Evolutionary conservation across 2,329 filamentous ascomycete genomes (phyloP).

Genomic region (Pseudocercospora vitis): DNA sequence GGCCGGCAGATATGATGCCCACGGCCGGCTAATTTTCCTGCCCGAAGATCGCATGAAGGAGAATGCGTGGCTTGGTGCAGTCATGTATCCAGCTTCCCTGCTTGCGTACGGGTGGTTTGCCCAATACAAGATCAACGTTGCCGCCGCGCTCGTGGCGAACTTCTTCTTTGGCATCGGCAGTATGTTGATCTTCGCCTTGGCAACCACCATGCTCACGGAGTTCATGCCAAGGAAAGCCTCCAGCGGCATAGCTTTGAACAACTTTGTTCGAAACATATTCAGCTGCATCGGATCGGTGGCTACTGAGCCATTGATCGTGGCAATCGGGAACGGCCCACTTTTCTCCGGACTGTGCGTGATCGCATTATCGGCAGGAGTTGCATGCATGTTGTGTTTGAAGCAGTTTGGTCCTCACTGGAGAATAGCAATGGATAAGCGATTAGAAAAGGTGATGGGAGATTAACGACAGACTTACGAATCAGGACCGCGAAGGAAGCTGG

Average conservation of each 20-base stretch:
- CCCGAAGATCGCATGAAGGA: slow-evolving; percentile 82
- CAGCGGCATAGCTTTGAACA: slow-evolving; percentile 75
- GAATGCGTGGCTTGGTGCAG: slow-evolving; percentile 74
- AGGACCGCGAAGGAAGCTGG: background rate
- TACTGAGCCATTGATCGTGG: slow-evolving; percentile 67
- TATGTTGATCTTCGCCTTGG: slow-evolving; percentile 73
- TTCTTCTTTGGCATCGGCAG: slow-evolving; percentile 67
- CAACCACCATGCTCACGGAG: slow-evolving; percentile 82
- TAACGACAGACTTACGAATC: slow-evolving; percentile 16
- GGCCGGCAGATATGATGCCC: slow-evolving; percentile 66
- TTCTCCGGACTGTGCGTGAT: slow-evolving; percentile 57
- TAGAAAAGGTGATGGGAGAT: slow-evolving; percentile 34
- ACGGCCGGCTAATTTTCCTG: slow-evolving; percentile 65
- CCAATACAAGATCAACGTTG: slow-evolving; percentile 54
- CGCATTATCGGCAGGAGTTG: slow-evolving; percentile 29
- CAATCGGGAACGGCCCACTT: slow-evolving; percentile 73
- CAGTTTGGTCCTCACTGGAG: slow-evolving; percentile 37
- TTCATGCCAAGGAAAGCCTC: slow-evolving; percentile 73
- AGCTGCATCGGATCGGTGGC: slow-evolving; percentile 70
- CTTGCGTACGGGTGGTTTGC: slow-evolving; percentile 78
- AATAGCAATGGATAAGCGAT: slow-evolving; percentile 33
- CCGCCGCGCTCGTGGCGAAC: slow-evolving; percentile 38
- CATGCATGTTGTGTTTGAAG: slow-evolving; percentile 39
- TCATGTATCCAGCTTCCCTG: slow-evolving; percentile 68
- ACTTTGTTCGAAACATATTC: slow-evolving; percentile 77